Base-by-base conservation (phyloP, 768 basidiomycete species). In the Xerocomellus chrysenteron region DNA sequence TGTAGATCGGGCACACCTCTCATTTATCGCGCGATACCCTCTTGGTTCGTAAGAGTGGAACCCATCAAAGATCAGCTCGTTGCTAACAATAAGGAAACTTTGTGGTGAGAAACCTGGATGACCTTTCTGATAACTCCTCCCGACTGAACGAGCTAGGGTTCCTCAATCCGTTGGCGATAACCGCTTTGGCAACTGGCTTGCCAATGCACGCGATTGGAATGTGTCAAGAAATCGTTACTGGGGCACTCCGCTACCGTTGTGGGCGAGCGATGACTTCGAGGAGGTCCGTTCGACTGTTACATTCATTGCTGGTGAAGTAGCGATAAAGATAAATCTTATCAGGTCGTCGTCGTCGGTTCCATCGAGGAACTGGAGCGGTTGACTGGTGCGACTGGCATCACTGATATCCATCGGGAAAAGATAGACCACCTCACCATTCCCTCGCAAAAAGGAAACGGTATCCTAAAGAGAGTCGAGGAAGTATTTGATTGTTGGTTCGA, bases 401-500 rank as follows among this genome's bases (percentile, higher is more conserved):
- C 77, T 13, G 95, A 99, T 72, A 74, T 99, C 43, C 96, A 98
- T 74, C 80, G 95, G 52, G 94, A 99, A 60, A 92, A 85, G 67
- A 94, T 99, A 65, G 95, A 98, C 70, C 85, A 92, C 68, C 91
- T 99, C 75, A 95, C 92, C 48, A 98, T 98, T 65, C 97, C 96
- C 11, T 97, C 94, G 19, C 78, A 87, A 68, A 75, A 83, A 70
- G 96, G 95, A 50, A 95, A 92, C 65, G 96, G 96, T 16, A 73
- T 74, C 12, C 75, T 99, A 24, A 91, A 82, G 73, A 87, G 97
- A 47, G 81, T 98, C n/a, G 92, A 97, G 57, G 97, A 98, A 72
- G 94, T 99, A 36, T 98, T 99, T 68, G 97, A 99, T 69, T 99
- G 97, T 68, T 99, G 97, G 97, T 99, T 99, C 68, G 97, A 99